A percentile compares a stretch with the other conserved stretches of the same genome.
phyloP scores from a whole-genome alignment of 495 filamentous ascomycete genomes.

The Podospora pseudoanserina region DNA sequence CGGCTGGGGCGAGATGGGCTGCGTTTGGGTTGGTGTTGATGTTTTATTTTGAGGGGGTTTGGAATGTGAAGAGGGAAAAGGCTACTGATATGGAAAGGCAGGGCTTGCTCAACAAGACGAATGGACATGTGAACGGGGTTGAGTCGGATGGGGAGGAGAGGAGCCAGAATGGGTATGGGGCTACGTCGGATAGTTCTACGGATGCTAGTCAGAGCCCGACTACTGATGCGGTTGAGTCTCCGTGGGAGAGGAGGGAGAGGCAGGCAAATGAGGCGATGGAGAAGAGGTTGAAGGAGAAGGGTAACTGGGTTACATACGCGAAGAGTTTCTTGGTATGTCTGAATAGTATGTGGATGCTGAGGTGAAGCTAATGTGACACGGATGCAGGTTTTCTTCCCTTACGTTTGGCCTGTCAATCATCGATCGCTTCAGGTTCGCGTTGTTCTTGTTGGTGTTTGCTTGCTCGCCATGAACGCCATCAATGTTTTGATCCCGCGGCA shows the following conservation, averaged over 20 bases:
- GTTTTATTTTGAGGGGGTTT: constrained; percentile 32
- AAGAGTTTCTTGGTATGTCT: constrained; percentile 55
- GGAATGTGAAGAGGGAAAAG: constrained; percentile 26
- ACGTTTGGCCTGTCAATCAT: constrained; percentile 61
- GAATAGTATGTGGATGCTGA: neutral
- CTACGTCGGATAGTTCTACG: constrained; percentile 39
- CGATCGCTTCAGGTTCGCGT: constrained; percentile 53
- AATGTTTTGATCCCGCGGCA: constrained; percentile 65
- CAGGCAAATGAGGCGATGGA: constrained; percentile 51
- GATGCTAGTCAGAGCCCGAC: constrained; percentile 29
- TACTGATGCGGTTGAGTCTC: constrained; percentile 41
- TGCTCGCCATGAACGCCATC: constrained; percentile 58
- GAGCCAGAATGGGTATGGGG: constrained; percentile 38
- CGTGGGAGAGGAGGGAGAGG: constrained; percentile 48
- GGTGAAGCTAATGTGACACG: constrained; percentile 6
- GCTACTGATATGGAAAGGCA: constrained; percentile 50
- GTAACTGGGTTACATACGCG: constrained; percentile 62
- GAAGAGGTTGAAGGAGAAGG: constrained; percentile 56
- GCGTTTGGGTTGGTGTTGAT: constrained; percentile 29
- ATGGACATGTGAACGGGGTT: constrained; percentile 11
- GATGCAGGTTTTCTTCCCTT: constrained; percentile 57
- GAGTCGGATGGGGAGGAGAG: constrained; percentile 22
- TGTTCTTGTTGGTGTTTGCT: constrained; percentile 55
- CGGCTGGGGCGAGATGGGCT: constrained; percentile 33
- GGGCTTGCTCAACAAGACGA: constrained; percentile 41